Evolutionary conservation across 148 eudicot genomes (phyloP).

Genomic region (Fagopyrum tataricum): DNA sequence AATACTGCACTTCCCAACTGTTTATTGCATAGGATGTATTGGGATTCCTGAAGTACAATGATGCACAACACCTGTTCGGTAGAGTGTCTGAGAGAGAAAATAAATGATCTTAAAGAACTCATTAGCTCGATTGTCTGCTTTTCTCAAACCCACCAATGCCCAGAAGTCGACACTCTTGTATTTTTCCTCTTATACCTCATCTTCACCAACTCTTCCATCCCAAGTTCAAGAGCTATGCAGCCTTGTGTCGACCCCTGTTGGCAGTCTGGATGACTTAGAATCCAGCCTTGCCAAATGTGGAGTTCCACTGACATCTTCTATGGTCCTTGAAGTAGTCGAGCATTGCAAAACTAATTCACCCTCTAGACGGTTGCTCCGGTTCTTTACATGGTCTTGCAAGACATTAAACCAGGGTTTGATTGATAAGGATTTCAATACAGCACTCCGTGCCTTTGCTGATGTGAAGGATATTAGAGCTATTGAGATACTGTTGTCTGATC

Average conservation of each 20-base stretch:
- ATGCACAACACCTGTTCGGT: conserved; percentile 16
- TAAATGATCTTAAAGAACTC: not conserved
- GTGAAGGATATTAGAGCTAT: conserved; percentile 47
- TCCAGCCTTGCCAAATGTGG: conserved; percentile 27
- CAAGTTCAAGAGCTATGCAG: conserved; percentile 31
- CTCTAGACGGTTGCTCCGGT: conserved; percentile 30
- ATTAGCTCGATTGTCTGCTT: conserved; percentile 8
- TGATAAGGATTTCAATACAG: conserved; percentile 39
- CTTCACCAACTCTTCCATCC: conserved; percentile 9
- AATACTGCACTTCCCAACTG: not conserved
- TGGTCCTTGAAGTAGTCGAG: conserved; percentile 42
- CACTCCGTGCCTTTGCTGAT: conserved; percentile 44
- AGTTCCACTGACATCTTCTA: conserved; percentile 29
- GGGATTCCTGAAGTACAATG: not conserved
- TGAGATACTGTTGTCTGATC: conserved; percentile 40
- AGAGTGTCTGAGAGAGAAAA: conserved; percentile 13
- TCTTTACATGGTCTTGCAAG: conserved; percentile 54
- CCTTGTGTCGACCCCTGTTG: conserved; percentile 39
- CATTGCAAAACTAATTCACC: conserved; percentile 43
- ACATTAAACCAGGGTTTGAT: conserved; percentile 27
- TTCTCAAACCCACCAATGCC: conserved; percentile 21
- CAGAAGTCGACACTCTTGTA: conserved; percentile 18
- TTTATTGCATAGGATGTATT: too few relatives aligned
- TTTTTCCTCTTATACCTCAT: conserved; percentile 20
- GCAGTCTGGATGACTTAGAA: conserved; percentile 49